A percentile compares a stretch with the other conserved stretches of the same genome.
These are phyloP conservation scores for Aspergillus sojae DNA, from an alignment of 2,329 filamentous ascomycete species.

Conservation along the genomic window DNA sequence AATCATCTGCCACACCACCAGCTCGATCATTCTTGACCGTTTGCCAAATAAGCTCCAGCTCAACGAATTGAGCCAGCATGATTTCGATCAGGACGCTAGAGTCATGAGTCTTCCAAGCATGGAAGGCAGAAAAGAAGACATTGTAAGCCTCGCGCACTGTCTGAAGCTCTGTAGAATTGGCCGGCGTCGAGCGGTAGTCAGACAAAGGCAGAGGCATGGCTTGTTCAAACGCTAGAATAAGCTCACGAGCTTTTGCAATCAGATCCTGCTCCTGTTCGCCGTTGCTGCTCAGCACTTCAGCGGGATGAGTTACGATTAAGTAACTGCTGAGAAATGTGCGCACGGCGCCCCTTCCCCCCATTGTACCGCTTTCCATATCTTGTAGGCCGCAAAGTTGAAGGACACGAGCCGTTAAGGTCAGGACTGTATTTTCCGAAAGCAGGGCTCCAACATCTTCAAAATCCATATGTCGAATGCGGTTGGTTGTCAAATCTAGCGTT, in stretches of 20 bases:
- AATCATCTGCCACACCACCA: slow-evolving; percentile 65
- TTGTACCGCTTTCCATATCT: slow-evolving; percentile 52
- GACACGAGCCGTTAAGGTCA: slow-evolving; percentile 56
- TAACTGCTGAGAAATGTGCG: slow-evolving; percentile 66
- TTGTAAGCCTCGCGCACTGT: slow-evolving; percentile 59
- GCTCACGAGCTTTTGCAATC: slow-evolving; percentile 61
- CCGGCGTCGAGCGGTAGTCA: slow-evolving; percentile 39
- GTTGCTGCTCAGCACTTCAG: slow-evolving; percentile 61
- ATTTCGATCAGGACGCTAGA: slow-evolving; percentile 65
- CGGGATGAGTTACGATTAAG: slow-evolving; percentile 63
- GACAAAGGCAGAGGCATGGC: slow-evolving; percentile 53
- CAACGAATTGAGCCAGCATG: slow-evolving; percentile 68
- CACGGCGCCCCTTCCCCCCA: slow-evolving; percentile 55
- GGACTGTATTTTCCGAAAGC: slow-evolving; percentile 57
- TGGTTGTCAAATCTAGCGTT: slow-evolving; percentile 55
- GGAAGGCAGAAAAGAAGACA: slow-evolving; percentile 64
- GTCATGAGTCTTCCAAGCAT: slow-evolving; percentile 67
- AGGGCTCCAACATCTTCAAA: slow-evolving; percentile 63
- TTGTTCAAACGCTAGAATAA: slow-evolving; percentile 60
- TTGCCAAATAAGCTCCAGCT: slow-evolving; percentile 68
- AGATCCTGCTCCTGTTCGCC: slow-evolving; percentile 66
- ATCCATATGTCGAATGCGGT: slow-evolving; percentile 53
- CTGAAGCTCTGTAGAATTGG: slow-evolving; percentile 52
- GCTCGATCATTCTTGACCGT: slow-evolving; percentile 65
- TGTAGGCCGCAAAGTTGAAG: slow-evolving; percentile 60